Evolutionary conservation across 495 filamentous ascomycete genomes (phyloP), one percentile per base, ranked within the genome.

Genomic region (Aspergillus diversus): DNA sequence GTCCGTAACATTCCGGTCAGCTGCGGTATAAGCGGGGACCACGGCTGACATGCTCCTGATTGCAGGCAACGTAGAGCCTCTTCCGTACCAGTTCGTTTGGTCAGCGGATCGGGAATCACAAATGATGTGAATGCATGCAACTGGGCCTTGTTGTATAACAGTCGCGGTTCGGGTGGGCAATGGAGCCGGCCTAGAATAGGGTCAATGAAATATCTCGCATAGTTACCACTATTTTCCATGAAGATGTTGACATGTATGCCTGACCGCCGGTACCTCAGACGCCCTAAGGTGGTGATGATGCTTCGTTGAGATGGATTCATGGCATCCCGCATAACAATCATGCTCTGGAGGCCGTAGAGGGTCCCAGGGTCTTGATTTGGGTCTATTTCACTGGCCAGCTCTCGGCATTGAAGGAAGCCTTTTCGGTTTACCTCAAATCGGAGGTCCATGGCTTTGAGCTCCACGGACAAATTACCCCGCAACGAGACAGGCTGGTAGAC

Each of bases 121-220:
- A 76, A 78, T 0, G 85, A 82, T 0, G 88, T 90, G 1, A 84
- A 53, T 0, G 86, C 87, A 55, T 90, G 87, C 0, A 90, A 73
- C 46, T 81, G 82, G 39, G 76, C 80, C 42, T 84, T 70, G 58
- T 69, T 78, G 0, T 89, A 72, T 51, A 78, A 78, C 67, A 80
- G 81, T 11, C 74, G 71, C 4, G 88, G 66, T 15, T 78, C 81
- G 1, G 81, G 78, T 57, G 79, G 79, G 35, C 81, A 79, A 1
- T 75, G 49, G 8, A 89, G 67, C 13, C 79, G 71, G 0, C 83
- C 80, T 7, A 89, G 74, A 33, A 73, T 63, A 2, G 63, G 42
- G 59, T 90, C 80, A 42, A 89, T 68, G 0, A 65, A 56, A 54
- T 81, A 87, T 67, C 31, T 4, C 27, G 82, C 43, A 76, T 80